Evolutionary conservation across 2,329 filamentous ascomycete species (phyloP), one percentile per base, ranked within the genome.

Genomic region (Colletotrichum tofieldiae): DNA sequence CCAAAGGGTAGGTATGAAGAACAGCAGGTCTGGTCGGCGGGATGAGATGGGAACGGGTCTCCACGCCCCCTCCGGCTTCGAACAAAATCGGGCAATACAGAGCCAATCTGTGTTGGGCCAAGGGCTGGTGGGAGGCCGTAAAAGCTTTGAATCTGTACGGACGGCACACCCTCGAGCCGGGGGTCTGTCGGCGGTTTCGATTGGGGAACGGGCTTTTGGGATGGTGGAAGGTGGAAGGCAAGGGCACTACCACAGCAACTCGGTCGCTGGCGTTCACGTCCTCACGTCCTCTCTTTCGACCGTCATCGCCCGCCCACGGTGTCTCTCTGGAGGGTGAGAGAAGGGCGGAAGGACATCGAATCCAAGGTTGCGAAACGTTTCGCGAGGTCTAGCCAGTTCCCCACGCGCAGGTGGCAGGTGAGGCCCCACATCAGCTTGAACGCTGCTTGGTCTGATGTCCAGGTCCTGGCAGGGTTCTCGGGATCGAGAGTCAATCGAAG

Each of bases 391-490:
- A 60, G 73, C 74, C 68, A 75, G 65, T 58, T 73, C 68, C 51
- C 64, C 65, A 73, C 62, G 49, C 64, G 55, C 67, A 67, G 51
- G 63, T 73, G 71, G 67, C 67, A 65, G 63, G 67, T 60, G 74
- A 65, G 75, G 69, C 56, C 70, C 66, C 76, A 79, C 68, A 47
- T n/a, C 59, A 79, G 78, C 81, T 81, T 71, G 65, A 62, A 67
- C 75, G 66, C 79, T 77, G 74, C 81, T 81, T 81, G 80, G 77
- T 75, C 76, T 81, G 81, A 82, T 82, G 76, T 73, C 74, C 76
- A 80, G 65, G 75, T 58, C 71, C 55, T 41, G 39, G 74, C 74
- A 76, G 76, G 76, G 75, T 54, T 70, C 66, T 70, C n/a, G 54
- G 45, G 39, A 72, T 72, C 70, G 68, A 71, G 64, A 70, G 70